These are phyloP conservation scores for Phyllosticta citrichinensis DNA, from an alignment of 2,329 filamentous ascomycete genomes.

Conservation along the genomic window DNA sequence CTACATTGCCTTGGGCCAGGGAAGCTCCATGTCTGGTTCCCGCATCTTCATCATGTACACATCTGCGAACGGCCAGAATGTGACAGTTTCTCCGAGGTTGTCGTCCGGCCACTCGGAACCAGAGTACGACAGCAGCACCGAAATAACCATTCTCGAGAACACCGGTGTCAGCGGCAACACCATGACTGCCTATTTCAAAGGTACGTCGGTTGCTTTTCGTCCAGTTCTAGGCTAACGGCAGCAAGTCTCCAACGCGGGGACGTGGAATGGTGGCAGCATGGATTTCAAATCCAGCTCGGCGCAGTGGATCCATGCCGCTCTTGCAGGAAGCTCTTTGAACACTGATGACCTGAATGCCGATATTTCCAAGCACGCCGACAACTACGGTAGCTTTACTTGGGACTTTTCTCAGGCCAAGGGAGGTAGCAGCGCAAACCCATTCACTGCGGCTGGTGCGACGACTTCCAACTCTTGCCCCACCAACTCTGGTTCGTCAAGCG, in stretches of 20 bases:
- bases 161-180: conserved; percentile 42
- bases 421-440: conserved; percentile 36
- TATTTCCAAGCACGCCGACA: conserved; percentile 37
- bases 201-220: conserved; percentile 22
- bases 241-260: conserved; percentile 41
- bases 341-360: conserved; percentile 34
- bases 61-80: conserved; percentile 41
- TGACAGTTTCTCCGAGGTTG: conserved; percentile 46
- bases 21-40: conserved; percentile 41
- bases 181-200: conserved; percentile 48
- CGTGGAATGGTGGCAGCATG: conserved; percentile 44
- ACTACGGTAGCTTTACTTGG: conserved; percentile 34
- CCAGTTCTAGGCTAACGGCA: background rate
- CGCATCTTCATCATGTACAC: conserved; percentile 53
- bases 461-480: background rate
- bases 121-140: conserved; percentile 29
- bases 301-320: conserved; percentile 43
- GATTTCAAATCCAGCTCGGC: conserved; percentile 35
- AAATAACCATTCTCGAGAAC: conserved; percentile 42
- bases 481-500: conserved; percentile 14
- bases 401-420: conserved; percentile 41
- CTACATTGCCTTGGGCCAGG: conserved; percentile 49
- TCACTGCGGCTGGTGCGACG: conserved; percentile 20
- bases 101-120: conserved; percentile 37
- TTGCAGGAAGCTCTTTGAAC: conserved; percentile 37